Percentiles rank a stretch among this genome's conserved stretches.
Conservation (phyloP, 2,329 filamentous ascomycete genomes). For the Penicillium sclerotiorum region DNA sequence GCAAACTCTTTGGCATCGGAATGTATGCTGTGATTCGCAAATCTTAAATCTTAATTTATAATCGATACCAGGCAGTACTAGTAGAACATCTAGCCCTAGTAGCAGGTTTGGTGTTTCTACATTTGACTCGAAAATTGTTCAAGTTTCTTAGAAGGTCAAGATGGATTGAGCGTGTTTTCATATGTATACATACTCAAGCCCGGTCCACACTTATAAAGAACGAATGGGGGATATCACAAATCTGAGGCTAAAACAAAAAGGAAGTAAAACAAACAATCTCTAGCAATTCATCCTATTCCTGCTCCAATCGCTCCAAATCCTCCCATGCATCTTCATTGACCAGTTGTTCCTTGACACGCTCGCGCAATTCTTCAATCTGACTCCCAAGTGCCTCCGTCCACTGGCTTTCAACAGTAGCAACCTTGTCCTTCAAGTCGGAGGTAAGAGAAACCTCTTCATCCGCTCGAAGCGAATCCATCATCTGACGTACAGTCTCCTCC, state of each 20-base stretch:
- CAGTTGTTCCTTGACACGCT: conserved; percentile 72
- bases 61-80: no score
- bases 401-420: conserved; percentile 84
- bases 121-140: no score
- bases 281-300: conserved; percentile 37
- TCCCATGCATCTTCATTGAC: conserved; percentile 85
- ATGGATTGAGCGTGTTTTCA: background rate
- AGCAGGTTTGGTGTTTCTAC: no score
- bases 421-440: conserved; percentile 89
- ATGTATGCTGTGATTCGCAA: no score
- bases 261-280: background rate
- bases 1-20: no score
- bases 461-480: conserved; percentile 61
- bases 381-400: conserved; percentile 87
- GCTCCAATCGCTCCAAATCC: conserved; percentile 63
- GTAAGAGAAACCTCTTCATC: conserved; percentile 73
- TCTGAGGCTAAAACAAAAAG: conserved; percentile 10
- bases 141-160: background rate
- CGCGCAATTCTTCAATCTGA: conserved; percentile 71
- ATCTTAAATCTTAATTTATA: no score
- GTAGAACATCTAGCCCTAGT: no score
- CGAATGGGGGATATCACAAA: conserved; percentile 28
- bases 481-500: conserved; percentile 46
- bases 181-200: conserved; percentile 6
- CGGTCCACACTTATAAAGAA: conserved; percentile 22